Base-by-base conservation (phyloP, 495 filamentous ascomycete species). In the Daldinia decipiens region DNA sequence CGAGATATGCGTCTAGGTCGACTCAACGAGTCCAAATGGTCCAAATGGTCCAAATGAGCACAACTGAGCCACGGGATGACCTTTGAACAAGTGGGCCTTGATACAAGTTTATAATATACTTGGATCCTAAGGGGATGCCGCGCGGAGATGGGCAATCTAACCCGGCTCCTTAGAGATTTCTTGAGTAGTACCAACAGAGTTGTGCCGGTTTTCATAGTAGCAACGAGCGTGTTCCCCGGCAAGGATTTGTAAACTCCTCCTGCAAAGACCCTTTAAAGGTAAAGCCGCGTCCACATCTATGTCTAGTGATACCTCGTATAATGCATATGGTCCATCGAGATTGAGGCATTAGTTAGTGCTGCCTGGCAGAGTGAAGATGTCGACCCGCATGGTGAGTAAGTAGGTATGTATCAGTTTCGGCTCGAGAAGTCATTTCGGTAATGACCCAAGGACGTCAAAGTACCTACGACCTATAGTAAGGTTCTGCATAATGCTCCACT, bases 241-340 rank as follows among this genome's bases (percentile, higher is more conserved):
- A 72, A 67, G 73, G 75, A 39, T 68, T 69, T 53, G 52, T 34
- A 65, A 74, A 47, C 47, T 67, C 60, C 66, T 62, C 53, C 65
- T 70, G 64, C 57, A 67, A 59, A 34, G 64, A 50, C 68, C 71
- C 67, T 63, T 68, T 36, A 63, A 53, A 71, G 75, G 67, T 66
- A 55, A 51, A 65, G 59, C 62, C 32, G 55, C 61, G 38, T 68
- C 36, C 47, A 38, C 43, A 61, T 24, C 29, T 62, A 62, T 60
- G 36, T 17, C 70, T 59, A 58, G 67, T 69, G 67, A 70, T 45
- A 65, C 45, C 53, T 39, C 15, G 9, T 47, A 47, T 47, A 21
- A 24, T 47, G 3, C 11, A 4, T 47, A 39, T 68, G 36, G 60
- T 15, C 29, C 53, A 62, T 63, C 43, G 32, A 73, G 65, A 62